A percentile compares a stretch with the other conserved stretches of the same genome.
These are phyloP conservation scores for Malus hybrid DNA, from an alignment of 331 rosid genomes.

Conservation along the genomic window DNA sequence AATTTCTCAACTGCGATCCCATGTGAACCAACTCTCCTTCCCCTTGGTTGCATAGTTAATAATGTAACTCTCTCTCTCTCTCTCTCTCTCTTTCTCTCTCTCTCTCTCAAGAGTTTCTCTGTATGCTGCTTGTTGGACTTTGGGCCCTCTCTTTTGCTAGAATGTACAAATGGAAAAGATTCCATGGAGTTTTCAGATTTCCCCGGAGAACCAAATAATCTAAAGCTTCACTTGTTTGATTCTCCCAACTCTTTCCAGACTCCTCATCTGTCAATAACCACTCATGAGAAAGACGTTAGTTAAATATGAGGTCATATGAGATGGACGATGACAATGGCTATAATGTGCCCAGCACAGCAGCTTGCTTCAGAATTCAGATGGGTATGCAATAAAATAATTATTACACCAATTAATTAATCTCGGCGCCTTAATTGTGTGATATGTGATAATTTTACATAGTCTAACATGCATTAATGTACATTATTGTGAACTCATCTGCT, in stretches of 20 bases:
- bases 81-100: neutral
- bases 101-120: slow-evolving; percentile 4
- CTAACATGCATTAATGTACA: too few relatives aligned
- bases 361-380: neutral
- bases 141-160: slow-evolving; percentile 17
- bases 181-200: slow-evolving; percentile 29
- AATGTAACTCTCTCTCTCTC: neutral
- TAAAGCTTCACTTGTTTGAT: slow-evolving; percentile 24
- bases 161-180: slow-evolving; percentile 17
- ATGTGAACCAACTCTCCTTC: neutral
- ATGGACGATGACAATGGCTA: neutral
- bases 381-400: neutral
- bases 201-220: slow-evolving; percentile 10
- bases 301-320: neutral
- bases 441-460: too few relatives aligned
- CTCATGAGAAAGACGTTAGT: neutral
- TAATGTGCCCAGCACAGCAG: neutral
- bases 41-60: too few relatives aligned
- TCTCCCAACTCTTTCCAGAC: slow-evolving; percentile 26
- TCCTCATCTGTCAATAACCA: neutral
- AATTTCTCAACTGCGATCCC: neutral
- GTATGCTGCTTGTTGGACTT: slow-evolving; percentile 18
- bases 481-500: neutral
- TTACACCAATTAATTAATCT: neutral
- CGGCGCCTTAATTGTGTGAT: too few relatives aligned